Base-by-base conservation (phyloP, 805 yeast species). In the Metschnikowia cerradonensis region DNA sequence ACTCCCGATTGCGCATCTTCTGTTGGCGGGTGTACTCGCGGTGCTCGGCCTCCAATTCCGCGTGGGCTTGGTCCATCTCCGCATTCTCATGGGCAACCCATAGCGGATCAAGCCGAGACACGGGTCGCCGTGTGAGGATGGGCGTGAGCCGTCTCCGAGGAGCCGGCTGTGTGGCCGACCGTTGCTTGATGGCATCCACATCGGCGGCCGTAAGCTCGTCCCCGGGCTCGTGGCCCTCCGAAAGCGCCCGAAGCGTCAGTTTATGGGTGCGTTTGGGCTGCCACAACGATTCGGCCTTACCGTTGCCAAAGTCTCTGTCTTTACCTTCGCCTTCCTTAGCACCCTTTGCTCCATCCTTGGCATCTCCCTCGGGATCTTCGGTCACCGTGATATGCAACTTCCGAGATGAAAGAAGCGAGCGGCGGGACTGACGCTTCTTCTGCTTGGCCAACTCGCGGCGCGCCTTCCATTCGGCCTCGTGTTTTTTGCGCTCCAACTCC, bases 81-180 rank as follows among this genome's bases (percentile, higher is more conserved):
- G 68, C 75, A 66, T 71, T 75, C 53, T 79, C 81, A 59, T 77
- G 78, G 3, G 77, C 79, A 33, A 67, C 67, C 74, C 78, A 78
- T 53, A 82, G 70, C 26, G 85, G 85, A 62, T 81, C 85, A 47
- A 81, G 68, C 53, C 77, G 73, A 1, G 84, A 79, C 14, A 78
- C 76, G 6, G 85, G 85, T 52, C 81, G 72, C 52, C 83, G 75
- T 2, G 82, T 77, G 37, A 79, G 72, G 38, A 67, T 48, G 34
- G 75, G 72, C 47, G 67, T 64, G 50, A 57, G 61, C 55, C 75
- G 65, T 46, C 67, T 55, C 34, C 58, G 58, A 6, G 69, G 65
- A 17, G 54, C 58, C 2, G 77, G 78, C 54, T 68, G 73, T 6
- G 83, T 76, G 1, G 72, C 76, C 1, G 81, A 71, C 50, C 84